phyloP scores from a whole-genome alignment of 2,329 filamentous ascomycete species.

The Cladosporium colombiae region DNA sequence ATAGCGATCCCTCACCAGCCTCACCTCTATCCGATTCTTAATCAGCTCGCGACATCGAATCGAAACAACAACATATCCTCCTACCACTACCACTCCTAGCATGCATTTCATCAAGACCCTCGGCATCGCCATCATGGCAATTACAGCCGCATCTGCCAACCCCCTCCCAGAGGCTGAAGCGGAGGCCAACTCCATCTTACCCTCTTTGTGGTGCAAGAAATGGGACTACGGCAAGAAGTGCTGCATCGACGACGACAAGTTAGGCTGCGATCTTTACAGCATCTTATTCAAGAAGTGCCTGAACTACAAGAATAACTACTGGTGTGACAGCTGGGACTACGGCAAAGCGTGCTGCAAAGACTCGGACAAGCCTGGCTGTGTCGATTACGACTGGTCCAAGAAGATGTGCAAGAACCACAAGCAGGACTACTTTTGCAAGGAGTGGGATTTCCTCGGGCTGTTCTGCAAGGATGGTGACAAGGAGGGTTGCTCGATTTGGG shows the following conservation, averaged over 20 bases:
- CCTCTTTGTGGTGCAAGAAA: conserved; percentile 7
- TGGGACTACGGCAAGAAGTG: conserved; percentile 9
- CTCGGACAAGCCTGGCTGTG: conserved; percentile 4
- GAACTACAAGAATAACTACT: conserved; percentile 12
- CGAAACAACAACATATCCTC: neutral
- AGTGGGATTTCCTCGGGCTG: conserved; percentile 20
- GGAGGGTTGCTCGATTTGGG: conserved; percentile 21
- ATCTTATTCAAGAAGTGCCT: conserved; percentile 6
- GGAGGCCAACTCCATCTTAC: neutral
- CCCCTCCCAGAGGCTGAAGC: conserved; percentile 7
- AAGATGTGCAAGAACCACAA: conserved; percentile 1
- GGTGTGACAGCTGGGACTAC: conserved; percentile 7
- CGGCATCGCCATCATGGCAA: conserved; percentile 7
- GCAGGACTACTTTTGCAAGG: conserved; percentile 12
- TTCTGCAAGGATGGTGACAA: conserved; percentile 31
- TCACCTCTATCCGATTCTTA: neutral
- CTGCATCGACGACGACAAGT: conserved; percentile 10
- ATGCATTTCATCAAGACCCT: conserved; percentile 11
- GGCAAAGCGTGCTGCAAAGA: conserved; percentile 10
- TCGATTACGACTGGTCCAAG: conserved; percentile 7
- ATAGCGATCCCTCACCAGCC: neutral
- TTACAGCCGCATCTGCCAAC: conserved; percentile 10
- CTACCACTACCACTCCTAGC: conserved; percentile 3
- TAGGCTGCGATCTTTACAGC: conserved; percentile 8
- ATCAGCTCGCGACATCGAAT: neutral